These are phyloP conservation scores for Scheffersomyces cryptocercus DNA, from an alignment of 1,139 yeast species.

Conservation along the genomic window DNA sequence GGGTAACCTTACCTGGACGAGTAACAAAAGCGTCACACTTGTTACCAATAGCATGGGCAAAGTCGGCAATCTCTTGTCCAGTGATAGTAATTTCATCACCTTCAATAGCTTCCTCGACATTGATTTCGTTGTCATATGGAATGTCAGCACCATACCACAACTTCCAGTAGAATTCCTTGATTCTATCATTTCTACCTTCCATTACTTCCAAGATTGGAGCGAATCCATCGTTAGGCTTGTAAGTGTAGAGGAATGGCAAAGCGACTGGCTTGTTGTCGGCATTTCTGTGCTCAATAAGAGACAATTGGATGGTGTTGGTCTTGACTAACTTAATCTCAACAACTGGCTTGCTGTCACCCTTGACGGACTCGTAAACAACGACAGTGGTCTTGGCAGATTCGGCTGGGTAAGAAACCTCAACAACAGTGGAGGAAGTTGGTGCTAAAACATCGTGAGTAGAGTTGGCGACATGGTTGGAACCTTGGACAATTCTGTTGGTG, in stretches of 20 bases:
- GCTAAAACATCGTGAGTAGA: constrained; percentile 78
- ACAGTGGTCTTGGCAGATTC: constrained; percentile 59
- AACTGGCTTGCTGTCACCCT: constrained; percentile 71
- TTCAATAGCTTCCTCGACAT: constrained; percentile 66
- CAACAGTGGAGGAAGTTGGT: constrained; percentile 66
- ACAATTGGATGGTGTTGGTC: constrained; percentile 58
- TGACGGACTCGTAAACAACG: constrained; percentile 66
- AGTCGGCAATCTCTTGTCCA: constrained; percentile 80
- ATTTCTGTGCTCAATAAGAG: constrained; percentile 86
- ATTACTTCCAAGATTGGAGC: constrained; percentile 92
- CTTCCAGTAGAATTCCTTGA: constrained; percentile 96
- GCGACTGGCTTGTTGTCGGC: constrained; percentile 73
- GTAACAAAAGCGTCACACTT: constrained; percentile 93
- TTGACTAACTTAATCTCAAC: constrained; percentile 57
- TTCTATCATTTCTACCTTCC: constrained; percentile 88
- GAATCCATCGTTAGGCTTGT: constrained; percentile 83
- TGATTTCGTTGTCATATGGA: constrained; percentile 61
- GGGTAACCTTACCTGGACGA: constrained; percentile 78
- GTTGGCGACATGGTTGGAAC: constrained; percentile 73
- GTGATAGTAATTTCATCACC: constrained; percentile 74
- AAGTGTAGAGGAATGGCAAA: constrained; percentile 75
- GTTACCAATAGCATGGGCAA: constrained; percentile 97
- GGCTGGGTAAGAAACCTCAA: constrained; percentile 58
- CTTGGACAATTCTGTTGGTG: constrained; percentile 82
- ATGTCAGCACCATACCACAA: constrained; percentile 82